These are phyloP conservation scores for Adansonia digitata DNA, from an alignment of 345 rosid species.

Conservation along the genomic window DNA sequence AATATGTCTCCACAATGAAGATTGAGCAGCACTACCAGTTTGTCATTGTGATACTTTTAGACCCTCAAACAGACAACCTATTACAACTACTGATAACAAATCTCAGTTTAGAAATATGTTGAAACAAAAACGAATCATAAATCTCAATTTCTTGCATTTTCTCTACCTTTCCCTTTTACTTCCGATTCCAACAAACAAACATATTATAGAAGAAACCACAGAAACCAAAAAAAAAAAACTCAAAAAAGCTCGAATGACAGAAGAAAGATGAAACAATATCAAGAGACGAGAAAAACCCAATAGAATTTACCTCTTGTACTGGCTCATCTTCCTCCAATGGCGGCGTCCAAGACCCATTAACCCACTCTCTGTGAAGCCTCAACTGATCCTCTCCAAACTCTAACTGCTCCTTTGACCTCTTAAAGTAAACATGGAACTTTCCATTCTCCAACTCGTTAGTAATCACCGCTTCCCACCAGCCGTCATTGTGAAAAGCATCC, in stretches of 20 bases:
- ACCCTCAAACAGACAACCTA: not conserved
- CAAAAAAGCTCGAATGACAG: no score
- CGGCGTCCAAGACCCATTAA: conserved; percentile 55
- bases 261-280: no score
- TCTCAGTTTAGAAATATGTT: not conserved
- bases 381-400: conserved; percentile 37
- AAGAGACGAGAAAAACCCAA: no score
- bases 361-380: conserved; percentile 74
- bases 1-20: no score
- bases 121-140: not conserved
- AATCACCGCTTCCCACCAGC: conserved; percentile 88
- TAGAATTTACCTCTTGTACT: conserved; percentile 13
- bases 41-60: not conserved
- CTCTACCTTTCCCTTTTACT: not conserved
- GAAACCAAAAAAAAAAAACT: not conserved
- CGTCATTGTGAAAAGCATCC: conserved; percentile 60
- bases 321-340: conserved; percentile 32
- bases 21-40: no score
- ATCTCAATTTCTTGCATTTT: not conserved
- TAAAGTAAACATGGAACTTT: conserved; percentile 57
- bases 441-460: conserved; percentile 48
- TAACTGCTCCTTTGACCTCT: conserved; percentile 49
- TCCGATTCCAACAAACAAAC: not conserved
- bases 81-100: not conserved
- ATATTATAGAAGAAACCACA: no score